Percentiles rank a stretch among this genome's conserved stretches.
Evolutionary conservation across 352 stramenopile genomes (phyloP).

Genomic region (Pythium phragmiticola): DNA sequence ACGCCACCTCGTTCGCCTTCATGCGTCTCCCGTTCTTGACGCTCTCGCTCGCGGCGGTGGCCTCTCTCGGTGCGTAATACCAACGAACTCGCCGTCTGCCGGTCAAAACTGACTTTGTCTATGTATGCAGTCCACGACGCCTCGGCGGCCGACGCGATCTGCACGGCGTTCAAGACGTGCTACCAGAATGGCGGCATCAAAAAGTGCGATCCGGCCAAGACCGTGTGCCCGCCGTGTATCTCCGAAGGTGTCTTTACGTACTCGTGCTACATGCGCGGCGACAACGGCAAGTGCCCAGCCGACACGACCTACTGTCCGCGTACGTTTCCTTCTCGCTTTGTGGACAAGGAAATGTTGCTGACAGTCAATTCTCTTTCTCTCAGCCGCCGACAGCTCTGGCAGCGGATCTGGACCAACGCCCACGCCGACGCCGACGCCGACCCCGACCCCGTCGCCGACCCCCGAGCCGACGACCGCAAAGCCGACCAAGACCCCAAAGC

Average conservation of each 20-base stretch:
- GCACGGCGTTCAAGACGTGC: constrained; percentile 15
- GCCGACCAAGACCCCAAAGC: constrained; percentile 9
- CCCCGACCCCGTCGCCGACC: constrained; percentile 10
- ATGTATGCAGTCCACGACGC: constrained; percentile 4
- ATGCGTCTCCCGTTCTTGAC: constrained; percentile 15
- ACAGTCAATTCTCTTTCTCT: not conserved
- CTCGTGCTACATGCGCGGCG: constrained; percentile 19
- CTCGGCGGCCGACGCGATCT: constrained; percentile 14
- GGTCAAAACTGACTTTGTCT: not conserved
- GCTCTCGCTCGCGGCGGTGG: constrained; percentile 12
- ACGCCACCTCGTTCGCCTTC: not conserved
- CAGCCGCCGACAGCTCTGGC: not conserved
- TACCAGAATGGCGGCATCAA: constrained; percentile 18
- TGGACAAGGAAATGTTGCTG: not conserved
- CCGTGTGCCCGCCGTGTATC: constrained; percentile 17
- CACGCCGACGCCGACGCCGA: constrained; percentile 6
- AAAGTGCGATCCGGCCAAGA: constrained; percentile 14
- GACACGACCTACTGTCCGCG: constrained; percentile 15
- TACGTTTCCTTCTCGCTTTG: not conserved
- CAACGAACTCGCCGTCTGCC: not conserved
- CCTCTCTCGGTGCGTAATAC: constrained; percentile 8
- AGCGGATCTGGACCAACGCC: constrained; percentile 8
- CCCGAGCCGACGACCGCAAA: constrained; percentile 14
- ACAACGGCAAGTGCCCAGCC: constrained; percentile 12
- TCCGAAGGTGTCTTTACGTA: constrained; percentile 16